Base-by-base conservation (phyloP, 140 eudicot species). In the Erigeron philadelphicus region DNA sequence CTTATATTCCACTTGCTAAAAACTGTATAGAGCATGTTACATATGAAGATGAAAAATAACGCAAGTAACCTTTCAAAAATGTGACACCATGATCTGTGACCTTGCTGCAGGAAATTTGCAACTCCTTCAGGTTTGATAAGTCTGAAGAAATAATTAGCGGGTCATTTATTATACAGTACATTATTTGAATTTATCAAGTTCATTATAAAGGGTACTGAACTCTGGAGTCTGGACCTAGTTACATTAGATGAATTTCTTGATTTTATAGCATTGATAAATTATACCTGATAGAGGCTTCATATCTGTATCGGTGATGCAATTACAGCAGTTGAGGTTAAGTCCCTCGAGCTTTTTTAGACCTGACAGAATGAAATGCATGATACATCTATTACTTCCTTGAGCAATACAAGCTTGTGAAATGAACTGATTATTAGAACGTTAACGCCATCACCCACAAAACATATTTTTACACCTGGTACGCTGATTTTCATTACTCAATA, bases 261-360 rank as follows among this genome's bases (percentile, higher is more conserved):
- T 9, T 25, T 10, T 17, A 40, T 21, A 54, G 16, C 56, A 13
- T 11, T 3, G 45, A 48, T 1, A 52, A 25, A 44, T 9, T 17
- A 47, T 72, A 93, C 99, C 97, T 76, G 95, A 79, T 23, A 94
- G 81, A 66, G 89, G 89, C 73, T 84, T 89, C 96, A 94, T 84
- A 74, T 94, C 99, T 11, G 80, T 81, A 86, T 94, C 95, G 0
- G 83, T 80, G 60, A 94, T 87, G 88, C 95, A 94, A 71, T 82
- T 89, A 74, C 99, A 94, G 76, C 95, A 94, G 81, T 90, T 94
- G 72, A 89, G 54, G 61, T 94, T 87, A 31, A 94, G 97, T 64
- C 86, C 75, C 83, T 84, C 95, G 3, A 94, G 95, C 84, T 87
- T 94, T 53, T 87, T 70, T 7, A 89, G 79, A 35, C 97, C 99